Evolutionary conservation across 805 yeast genomes (phyloP), one percentile per base, ranked within the genome.

Genomic region (Kurtzmaniella cleridarum): DNA sequence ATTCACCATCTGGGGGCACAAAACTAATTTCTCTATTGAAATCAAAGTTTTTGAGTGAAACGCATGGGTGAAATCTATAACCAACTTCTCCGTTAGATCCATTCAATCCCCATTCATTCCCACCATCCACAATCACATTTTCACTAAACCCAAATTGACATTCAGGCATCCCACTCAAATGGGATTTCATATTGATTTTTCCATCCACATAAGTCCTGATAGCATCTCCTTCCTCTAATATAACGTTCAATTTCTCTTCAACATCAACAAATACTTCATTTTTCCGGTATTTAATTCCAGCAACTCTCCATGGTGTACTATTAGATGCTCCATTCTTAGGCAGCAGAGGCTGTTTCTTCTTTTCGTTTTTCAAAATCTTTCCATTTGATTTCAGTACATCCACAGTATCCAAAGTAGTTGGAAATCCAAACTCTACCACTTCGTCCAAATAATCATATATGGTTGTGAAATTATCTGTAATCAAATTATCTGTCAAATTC

Each of bases 1-100:
- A 85, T 37, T 79, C 77, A 0, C 95, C 95, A 60, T 88, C 95
- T 1, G 96, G 96, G 2, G 96, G 96, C 10, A 80, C 68, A 47
- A 89, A 88, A 34, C 73, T 76, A 41, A 89, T 82, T 17, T 76
- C 63, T 30, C 84, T 66, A 18, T 81, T 79, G 15, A 69, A 54
- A 44, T 84, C 88, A 57, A 82, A 86, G 48, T 76, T 74, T 41
- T 76, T 76, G 40, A 87, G 66, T 44, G 81, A 78, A 18, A 88
- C 96, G 59, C 95, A 85, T 50, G 86, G 91, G 59, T 88, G 96
- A 60, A 88, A 84, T 46, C 83, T 86, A 20, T 20, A 20, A 20
- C 24, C 24, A 5, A 20, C 24, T 8, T 20, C 24, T 20, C 24
- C 24, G 27, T 26, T 10, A 18, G 15, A 17, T 14, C 27, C 32